Conservation (phyloP, 208 protist genomes). For the Trichomonas vaginalis region DNA sequence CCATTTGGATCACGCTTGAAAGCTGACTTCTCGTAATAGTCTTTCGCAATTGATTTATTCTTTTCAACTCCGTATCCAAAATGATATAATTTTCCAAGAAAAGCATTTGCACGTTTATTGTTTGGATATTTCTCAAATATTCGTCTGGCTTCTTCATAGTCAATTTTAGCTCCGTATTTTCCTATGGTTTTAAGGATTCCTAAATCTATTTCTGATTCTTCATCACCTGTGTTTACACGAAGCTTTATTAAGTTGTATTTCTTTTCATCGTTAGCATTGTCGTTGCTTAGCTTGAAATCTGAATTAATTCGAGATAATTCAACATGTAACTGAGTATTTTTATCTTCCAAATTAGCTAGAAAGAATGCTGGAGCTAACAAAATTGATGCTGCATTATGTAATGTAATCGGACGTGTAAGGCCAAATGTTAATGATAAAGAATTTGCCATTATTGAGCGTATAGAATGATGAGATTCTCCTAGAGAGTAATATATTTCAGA, state of each 20-base stretch:
- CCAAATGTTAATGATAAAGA: neutral
- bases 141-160: neutral
- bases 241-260: neutral
- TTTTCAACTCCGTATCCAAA: neutral
- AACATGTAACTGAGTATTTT: neutral
- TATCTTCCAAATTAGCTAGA: neutral
- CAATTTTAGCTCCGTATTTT: neutral
- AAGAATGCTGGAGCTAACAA: neutral
- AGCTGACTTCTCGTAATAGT: neutral
- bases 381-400: neutral
- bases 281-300: neutral
- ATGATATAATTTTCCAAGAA: neutral
- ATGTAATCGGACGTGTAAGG: neutral
- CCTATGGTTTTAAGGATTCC: neutral
- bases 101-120: neutral
- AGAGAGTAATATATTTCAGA: neutral
- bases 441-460: neutral
- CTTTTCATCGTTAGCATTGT: neutral
- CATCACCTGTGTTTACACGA: neutral
- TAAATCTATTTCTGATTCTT: neutral
- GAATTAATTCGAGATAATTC: neutral
- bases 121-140: neutral
- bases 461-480: neutral
- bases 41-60: neutral
- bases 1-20: neutral